These are phyloP conservation scores for Sporothrix pseudoabietina DNA, from an alignment of 2,329 filamentous ascomycete species.

Conservation along the genomic window DNA sequence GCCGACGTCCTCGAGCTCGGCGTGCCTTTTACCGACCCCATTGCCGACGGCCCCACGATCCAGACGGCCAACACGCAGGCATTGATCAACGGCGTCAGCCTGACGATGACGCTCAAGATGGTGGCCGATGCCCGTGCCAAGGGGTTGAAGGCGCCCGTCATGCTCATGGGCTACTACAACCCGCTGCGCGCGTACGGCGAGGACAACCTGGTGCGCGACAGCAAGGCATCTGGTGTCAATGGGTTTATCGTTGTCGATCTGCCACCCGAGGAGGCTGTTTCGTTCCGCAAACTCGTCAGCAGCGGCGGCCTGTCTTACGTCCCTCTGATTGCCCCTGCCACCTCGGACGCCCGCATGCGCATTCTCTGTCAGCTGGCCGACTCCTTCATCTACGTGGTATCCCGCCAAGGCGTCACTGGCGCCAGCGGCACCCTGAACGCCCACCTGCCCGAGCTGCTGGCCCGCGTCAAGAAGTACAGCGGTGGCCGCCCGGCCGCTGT, in stretches of 20 bases:
- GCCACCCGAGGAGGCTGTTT: slow-evolving; percentile 91
- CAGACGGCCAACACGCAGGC: slow-evolving; percentile 93
- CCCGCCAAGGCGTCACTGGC: slow-evolving; percentile 93
- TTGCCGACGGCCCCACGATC: slow-evolving; percentile 95
- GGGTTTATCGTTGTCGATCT: slow-evolving; percentile 97
- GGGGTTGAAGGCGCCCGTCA: slow-evolving; percentile 77
- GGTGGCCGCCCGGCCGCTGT: slow-evolving; percentile 88
- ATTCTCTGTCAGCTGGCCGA: slow-evolving; percentile 94
- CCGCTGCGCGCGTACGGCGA: slow-evolving; percentile 93
- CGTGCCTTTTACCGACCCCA: slow-evolving; percentile 95
- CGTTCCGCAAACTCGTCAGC: slow-evolving; percentile 83
- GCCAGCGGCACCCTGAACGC: slow-evolving; percentile 80
- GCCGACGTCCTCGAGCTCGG: slow-evolving; percentile 95
- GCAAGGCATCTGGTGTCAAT: slow-evolving; percentile 81
- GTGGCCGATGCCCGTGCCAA: slow-evolving; percentile 75
- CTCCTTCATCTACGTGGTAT: slow-evolving; percentile 98
- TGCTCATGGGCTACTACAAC: slow-evolving; percentile 99
- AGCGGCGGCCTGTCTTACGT: slow-evolving; percentile 87
- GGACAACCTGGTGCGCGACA: slow-evolving; percentile 81
- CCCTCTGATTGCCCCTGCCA: slow-evolving; percentile 92
- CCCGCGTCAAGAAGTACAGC: slow-evolving; percentile 87
- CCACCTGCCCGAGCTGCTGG: slow-evolving; percentile 77
- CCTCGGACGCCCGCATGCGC: slow-evolving; percentile 91
- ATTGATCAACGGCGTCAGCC: slow-evolving; percentile 84
- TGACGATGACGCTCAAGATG: slow-evolving; percentile 77